These are phyloP conservation scores for Teratosphaeria zuluensis DNA, from an alignment of 2,329 filamentous ascomycete genomes.

Conservation along the genomic window DNA sequence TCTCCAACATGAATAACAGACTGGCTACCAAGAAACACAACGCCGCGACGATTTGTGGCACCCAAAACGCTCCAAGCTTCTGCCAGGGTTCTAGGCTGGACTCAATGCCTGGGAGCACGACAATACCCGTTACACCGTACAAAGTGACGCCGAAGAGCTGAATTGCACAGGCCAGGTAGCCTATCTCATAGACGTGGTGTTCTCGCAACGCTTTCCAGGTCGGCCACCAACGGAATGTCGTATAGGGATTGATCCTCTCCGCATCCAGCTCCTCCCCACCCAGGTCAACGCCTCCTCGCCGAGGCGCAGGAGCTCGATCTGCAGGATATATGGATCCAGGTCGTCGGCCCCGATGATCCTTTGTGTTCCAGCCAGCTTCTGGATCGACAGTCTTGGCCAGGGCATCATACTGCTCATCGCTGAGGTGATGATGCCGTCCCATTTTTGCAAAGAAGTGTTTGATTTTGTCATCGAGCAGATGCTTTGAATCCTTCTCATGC, in stretches of 20 bases:
- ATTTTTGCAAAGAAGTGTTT: slow-evolving; percentile 10
- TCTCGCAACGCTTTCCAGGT: slow-evolving; percentile 17
- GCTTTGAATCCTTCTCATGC: slow-evolving; percentile 17
- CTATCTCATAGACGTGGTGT: slow-evolving; percentile 21
- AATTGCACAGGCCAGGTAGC: slow-evolving; percentile 20
- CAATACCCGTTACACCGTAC: slow-evolving; percentile 16
- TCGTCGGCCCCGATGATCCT: slow-evolving; percentile 2
- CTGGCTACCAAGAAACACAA: slow-evolving; percentile 21
- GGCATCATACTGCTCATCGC: slow-evolving; percentile 2
- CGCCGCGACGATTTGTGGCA: slow-evolving; percentile 20
- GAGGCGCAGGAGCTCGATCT: slow-evolving; percentile 8
- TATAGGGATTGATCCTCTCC: not conserved
- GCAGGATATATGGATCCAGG: slow-evolving; percentile 10
- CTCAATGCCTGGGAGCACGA: slow-evolving; percentile 18
- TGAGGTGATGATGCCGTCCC: slow-evolving; percentile 4
- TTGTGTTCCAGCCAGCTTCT: slow-evolving; percentile 10
- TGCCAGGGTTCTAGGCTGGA: slow-evolving; percentile 14
- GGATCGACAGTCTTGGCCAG: slow-evolving; percentile 5
- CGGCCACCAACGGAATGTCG: slow-evolving; percentile 12
- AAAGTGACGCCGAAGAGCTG: slow-evolving; percentile 22
- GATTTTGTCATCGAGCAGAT: slow-evolving; percentile 20
- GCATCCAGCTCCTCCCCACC: slow-evolving; percentile 5
- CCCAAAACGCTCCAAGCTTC: slow-evolving; percentile 12
- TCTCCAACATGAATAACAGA: slow-evolving; percentile 21
- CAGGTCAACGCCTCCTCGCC: slow-evolving; percentile 12